Conservation (phyloP, 768 basidiomycete species). For the Boletus edulis region DNA sequence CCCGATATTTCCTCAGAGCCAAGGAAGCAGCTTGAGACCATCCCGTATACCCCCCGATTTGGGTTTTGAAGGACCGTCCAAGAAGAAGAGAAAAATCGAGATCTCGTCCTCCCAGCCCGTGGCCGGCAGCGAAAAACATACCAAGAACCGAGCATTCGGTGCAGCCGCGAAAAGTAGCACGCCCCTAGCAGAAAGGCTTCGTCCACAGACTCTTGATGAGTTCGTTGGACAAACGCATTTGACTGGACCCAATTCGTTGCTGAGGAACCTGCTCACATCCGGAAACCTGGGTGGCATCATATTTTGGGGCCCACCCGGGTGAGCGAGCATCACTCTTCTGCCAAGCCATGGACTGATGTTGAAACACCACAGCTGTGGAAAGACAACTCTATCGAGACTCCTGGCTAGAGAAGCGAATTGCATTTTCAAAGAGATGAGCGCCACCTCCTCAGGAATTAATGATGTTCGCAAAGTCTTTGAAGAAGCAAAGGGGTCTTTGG, state of each 20-base stretch:
- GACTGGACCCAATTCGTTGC: slow-evolving; percentile 52
- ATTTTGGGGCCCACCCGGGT: slow-evolving; percentile 79
- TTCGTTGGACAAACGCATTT: slow-evolving; percentile 74
- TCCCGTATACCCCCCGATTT: slow-evolving; percentile 15
- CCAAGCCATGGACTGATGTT: background rate
- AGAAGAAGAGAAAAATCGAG: slow-evolving; percentile 31
- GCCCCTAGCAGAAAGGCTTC: slow-evolving; percentile 71
- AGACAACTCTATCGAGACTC: slow-evolving; percentile 74
- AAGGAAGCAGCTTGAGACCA: slow-evolving; percentile 4
- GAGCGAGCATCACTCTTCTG: background rate
- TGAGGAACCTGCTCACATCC: slow-evolving; percentile 49
- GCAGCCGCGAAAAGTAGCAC: slow-evolving; percentile 33
- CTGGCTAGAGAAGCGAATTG: slow-evolving; percentile 58
- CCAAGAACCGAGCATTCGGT: slow-evolving; percentile 19
- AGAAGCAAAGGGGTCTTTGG: slow-evolving; percentile 66
- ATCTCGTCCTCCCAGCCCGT: slow-evolving; percentile 9
- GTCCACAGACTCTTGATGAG: slow-evolving; percentile 60
- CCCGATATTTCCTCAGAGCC: slow-evolving; percentile 39
- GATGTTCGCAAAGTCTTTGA: slow-evolving; percentile 75
- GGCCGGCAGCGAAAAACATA: slow-evolving; percentile 17
- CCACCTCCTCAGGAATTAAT: slow-evolving; percentile 64
- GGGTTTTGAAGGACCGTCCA: slow-evolving; percentile 11
- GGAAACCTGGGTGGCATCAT: slow-evolving; percentile 60
- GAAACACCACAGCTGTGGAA: slow-evolving; percentile 50
- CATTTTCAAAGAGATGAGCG: slow-evolving; percentile 73